Percentiles rank a stretch among this genome's conserved stretches.
Conservation (phyloP, 441 rosid genomes). For the Pelargonium citronellum region DNA sequence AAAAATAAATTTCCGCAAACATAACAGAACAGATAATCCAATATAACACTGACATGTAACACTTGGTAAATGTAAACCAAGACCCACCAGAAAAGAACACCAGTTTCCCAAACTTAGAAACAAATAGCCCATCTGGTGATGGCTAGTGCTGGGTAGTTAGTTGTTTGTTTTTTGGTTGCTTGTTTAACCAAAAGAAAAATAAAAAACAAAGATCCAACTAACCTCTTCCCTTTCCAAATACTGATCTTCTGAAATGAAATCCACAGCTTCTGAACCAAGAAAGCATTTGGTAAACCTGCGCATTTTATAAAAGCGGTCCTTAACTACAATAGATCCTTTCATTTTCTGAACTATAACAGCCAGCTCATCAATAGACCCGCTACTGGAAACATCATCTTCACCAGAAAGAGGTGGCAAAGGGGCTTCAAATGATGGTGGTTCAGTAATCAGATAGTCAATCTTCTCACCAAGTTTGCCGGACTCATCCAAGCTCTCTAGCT, state of each 20-base stretch:
- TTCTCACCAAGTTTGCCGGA: slow-evolving; percentile 68
- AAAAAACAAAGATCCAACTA: slow-evolving; percentile 20
- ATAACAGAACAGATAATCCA: not conserved
- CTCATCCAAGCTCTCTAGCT: slow-evolving; percentile 53
- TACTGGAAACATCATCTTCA: slow-evolving; percentile 63
- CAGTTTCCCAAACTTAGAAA: not conserved
- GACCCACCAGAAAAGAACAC: not conserved
- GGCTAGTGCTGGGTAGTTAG: too few species aligned
- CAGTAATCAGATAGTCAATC: slow-evolving; percentile 46
- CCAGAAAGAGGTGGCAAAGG: slow-evolving; percentile 83
- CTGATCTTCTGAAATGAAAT: slow-evolving; percentile 64
- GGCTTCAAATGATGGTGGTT: slow-evolving; percentile 55
- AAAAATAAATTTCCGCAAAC: not conserved
- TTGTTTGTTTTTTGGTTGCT: too few species aligned
- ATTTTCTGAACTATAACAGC: slow-evolving; percentile 66
- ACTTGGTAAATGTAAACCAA: not conserved
- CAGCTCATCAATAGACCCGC: slow-evolving; percentile 65
- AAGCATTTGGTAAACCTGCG: slow-evolving; percentile 60
- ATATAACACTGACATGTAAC: not conserved
- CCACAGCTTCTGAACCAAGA: slow-evolving; percentile 71
- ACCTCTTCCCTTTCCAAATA: slow-evolving; percentile 72
- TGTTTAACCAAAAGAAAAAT: not conserved
- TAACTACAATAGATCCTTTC: slow-evolving; percentile 55
- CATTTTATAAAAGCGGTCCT: slow-evolving; percentile 71
- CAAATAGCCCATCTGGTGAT: too few species aligned